These are phyloP conservation scores for Skeletonema costatum DNA, from an alignment of 108 stramenopile genomes.

Conservation along the genomic window DNA sequence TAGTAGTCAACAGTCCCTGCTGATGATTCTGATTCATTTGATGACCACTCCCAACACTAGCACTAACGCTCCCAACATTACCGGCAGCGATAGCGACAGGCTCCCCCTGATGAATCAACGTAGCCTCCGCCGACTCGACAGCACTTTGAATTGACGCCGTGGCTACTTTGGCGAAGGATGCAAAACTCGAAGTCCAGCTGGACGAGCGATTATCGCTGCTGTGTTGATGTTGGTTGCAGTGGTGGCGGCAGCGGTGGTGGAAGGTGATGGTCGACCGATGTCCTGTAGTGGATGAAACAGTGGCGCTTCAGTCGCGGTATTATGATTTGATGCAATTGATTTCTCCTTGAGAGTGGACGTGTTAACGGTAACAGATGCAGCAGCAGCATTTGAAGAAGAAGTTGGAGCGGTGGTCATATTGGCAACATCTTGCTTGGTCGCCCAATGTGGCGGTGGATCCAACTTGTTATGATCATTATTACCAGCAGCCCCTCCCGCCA, in stretches of 20 bases:
- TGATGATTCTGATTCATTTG: not conserved
- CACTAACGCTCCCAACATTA: not conserved
- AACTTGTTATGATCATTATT: not conserved
- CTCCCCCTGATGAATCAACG: constrained; percentile 7
- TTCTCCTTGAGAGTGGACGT: not conserved
- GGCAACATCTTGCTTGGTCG: constrained; percentile 3
- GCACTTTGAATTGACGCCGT: constrained; percentile 46
- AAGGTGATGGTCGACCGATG: not conserved
- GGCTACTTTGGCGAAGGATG: constrained; percentile 59
- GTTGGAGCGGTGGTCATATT: not conserved
- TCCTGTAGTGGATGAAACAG: constrained; percentile 7
- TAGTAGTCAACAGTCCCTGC: not conserved
- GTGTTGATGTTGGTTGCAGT: not conserved
- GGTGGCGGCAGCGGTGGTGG: not conserved
- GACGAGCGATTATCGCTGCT: constrained; percentile 1
- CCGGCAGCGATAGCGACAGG: not conserved
- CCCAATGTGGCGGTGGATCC: constrained; percentile 18
- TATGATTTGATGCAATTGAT: not conserved
- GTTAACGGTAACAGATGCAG: not conserved
- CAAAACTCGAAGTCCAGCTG: constrained; percentile 49
- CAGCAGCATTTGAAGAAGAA: not conserved
- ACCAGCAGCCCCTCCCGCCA: not conserved
- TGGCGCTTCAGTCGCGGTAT: not conserved
- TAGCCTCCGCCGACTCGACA: constrained; percentile 21
- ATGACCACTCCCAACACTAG: constrained; percentile 1